Evolutionary conservation across 2,329 filamentous ascomycete species (phyloP), one percentile per base, ranked within the genome.

Genomic region (Hymenoscyphus occultus): DNA sequence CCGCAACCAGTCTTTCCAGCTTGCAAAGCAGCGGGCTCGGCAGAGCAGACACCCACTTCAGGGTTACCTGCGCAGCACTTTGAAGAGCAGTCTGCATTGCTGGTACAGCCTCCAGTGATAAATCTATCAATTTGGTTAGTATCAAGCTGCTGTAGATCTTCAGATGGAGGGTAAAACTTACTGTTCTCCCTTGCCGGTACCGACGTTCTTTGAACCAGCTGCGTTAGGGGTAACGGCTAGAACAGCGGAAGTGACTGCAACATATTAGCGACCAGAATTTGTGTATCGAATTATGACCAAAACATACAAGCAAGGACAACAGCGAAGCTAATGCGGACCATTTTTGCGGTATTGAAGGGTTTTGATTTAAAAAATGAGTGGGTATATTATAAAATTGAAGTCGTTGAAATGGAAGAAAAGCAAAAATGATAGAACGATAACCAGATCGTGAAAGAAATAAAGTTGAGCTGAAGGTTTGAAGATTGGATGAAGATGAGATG

Each of bases 1-100:
- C 74, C 73, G 51, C 76, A 78, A 56, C 76, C 77, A 35, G 73
- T 74, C 74, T 78, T 78, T 59, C 76, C 76, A 61, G 74, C 75
- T 68, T 78, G 76, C 63, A 75, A 70, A 51, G 76, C 68, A 31
- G 76, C 77, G 12, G 75, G 76, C 59, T 72, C 71, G 65, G 75
- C 73, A 64, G 75, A 76, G 72, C 76, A 78, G 65, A 77, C 74
- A 58, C 75, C 75, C 28, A 76, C 73, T 28, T 68, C 69, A 60
- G 68, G 69, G 64, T 70, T 70, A 42, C 70, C 71, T 16, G 75
- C 75, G 61, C 75, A 77, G 71, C 75, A 77, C 56, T 71, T 72
- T 62, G 75, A 72, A 35, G 67, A 66, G 71, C 75, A 77, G 65
- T 77, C 76, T 13, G 74, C 75, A 63, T 78, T 72, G 22, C 71